Conservation (phyloP, 208 protist genomes). For the Acanthamoeba sp. region DNA sequence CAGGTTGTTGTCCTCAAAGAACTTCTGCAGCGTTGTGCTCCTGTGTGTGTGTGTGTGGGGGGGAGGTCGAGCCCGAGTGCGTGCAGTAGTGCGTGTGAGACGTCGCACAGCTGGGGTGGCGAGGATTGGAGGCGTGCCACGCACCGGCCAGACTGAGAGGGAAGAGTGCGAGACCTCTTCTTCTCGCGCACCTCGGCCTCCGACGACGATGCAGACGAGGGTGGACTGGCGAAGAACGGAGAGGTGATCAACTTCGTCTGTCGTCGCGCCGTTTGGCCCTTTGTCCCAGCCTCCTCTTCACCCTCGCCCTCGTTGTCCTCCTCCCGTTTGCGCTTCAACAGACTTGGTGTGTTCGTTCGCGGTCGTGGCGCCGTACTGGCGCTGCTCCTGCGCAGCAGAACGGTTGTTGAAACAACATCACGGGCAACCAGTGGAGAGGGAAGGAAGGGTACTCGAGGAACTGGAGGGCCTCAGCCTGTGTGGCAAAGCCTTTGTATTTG, state of each 20-base stretch:
- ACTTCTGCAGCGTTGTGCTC: conserved; percentile 5
- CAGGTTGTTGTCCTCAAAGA: conserved; percentile 59
- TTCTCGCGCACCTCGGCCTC: not conserved
- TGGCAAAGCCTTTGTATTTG: conserved; percentile 36
- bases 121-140: not conserved
- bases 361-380: not conserved
- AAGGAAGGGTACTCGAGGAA: not conserved
- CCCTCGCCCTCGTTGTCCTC: not conserved
- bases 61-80: too few species aligned
- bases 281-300: not conserved
- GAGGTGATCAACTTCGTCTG: conserved; percentile 21
- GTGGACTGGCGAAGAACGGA: not conserved
- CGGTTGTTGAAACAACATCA: not conserved
- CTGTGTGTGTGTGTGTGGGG: not conserved
- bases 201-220: not conserved
- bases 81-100: too few species aligned
- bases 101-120: not conserved
- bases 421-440: not conserved
- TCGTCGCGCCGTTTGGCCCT: not conserved
- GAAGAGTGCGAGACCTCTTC: not conserved
- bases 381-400: not conserved
- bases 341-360: not conserved
- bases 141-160: not conserved
- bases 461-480: not conserved
- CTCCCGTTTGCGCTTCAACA: conserved; percentile 1